Base-by-base conservation (phyloP, 2,329 filamentous ascomycete genomes). In the Ilyonectria destructans region DNA sequence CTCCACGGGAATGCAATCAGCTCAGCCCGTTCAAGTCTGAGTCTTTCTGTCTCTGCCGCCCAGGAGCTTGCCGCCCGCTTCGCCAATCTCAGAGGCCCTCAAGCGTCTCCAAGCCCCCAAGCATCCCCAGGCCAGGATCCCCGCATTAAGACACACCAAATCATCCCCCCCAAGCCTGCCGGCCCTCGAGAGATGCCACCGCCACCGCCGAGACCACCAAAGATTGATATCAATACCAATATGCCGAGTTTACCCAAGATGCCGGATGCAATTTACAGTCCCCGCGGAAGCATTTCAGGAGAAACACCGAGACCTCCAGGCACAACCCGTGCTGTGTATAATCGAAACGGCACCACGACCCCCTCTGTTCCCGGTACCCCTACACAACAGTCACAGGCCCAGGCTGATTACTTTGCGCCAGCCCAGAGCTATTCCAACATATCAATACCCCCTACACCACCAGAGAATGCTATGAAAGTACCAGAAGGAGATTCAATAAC, bases 261-360 rank as follows among this genome's bases (percentile, higher is more conserved):
- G 52, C 93, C 93, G 1, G 91, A 91, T 74, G 91, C 93, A 8
- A 93, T 93, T 4, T 95, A 95, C 76, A 94, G 90, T 74, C 93
- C 93, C 1, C 87, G 92, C 37, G 93, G 93, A 31, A 92, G 90
- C 63, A 85, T 91, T 5, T 90, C 91, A 3, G 89, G 88, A 26
- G 90, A 91, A 67, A 86, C 89, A 26, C 88, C 92, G 9, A 87
- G 90, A 46, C 86, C 91, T 3, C 92, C 91, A 26, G 91, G 88
- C 73, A 90, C 89, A 4, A 87, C 91, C 1, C 85, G 91, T 17
- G 89, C 88, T 69, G 86, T 91, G 75, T 91, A 90, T 58, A 89
- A 89, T 61, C 85, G 90, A 49, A 89, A 86, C 21, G 87, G 86
- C 35, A 91, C 90, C 0, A 78, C 86, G 3, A 77, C 80, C 0